Evolutionary conservation across 768 basidiomycete genomes (phyloP).

Genomic region (Clitopilus hobsonii): DNA sequence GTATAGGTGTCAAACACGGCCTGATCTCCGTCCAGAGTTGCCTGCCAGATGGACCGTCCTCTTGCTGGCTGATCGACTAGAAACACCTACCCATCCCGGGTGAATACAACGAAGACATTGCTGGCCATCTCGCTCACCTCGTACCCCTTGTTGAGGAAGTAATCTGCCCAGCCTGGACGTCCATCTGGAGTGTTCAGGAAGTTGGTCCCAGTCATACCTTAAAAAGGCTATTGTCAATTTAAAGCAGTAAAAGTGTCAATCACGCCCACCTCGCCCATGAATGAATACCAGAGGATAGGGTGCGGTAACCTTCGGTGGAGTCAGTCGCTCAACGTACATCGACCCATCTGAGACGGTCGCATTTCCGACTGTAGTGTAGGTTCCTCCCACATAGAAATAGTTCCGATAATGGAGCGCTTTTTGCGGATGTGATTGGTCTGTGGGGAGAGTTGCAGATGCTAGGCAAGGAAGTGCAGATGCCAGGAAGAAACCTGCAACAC

Average conservation of each 20-base stretch:
- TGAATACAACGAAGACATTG: constrained; percentile 20
- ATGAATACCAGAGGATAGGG: constrained; percentile 41
- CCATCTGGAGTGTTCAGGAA: constrained; percentile 53
- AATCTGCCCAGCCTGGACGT: constrained; percentile 53
- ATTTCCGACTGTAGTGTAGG: constrained; percentile 28
- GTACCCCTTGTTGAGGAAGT: constrained; percentile 44
- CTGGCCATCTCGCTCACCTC: constrained; percentile 28
- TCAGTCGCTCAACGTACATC: constrained; percentile 50
- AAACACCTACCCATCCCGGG: constrained; percentile 26
- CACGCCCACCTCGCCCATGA: constrained; percentile 35
- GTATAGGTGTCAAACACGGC: constrained; percentile 20
- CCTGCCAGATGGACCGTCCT: constrained; percentile 41
- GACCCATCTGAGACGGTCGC: constrained; percentile 37
- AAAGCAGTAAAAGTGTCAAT: not conserved
- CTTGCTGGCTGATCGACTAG: constrained; percentile 43
- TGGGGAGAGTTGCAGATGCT: not conserved
- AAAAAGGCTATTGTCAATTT: not conserved
- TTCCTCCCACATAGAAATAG: constrained; percentile 46
- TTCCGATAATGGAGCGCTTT: constrained; percentile 38
- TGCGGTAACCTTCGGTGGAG: constrained; percentile 32
- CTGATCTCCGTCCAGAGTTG: constrained; percentile 30
- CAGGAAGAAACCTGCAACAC: not conserved
- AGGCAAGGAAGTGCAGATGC: not conserved
- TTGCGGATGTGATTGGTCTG: not conserved
- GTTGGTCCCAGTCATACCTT: constrained; percentile 47